Percentiles rank a stretch among this genome's conserved stretches.
These are phyloP conservation scores for Kwoniella sp. DNA, from an alignment of 768 basidiomycete species.

Conservation along the genomic window DNA sequence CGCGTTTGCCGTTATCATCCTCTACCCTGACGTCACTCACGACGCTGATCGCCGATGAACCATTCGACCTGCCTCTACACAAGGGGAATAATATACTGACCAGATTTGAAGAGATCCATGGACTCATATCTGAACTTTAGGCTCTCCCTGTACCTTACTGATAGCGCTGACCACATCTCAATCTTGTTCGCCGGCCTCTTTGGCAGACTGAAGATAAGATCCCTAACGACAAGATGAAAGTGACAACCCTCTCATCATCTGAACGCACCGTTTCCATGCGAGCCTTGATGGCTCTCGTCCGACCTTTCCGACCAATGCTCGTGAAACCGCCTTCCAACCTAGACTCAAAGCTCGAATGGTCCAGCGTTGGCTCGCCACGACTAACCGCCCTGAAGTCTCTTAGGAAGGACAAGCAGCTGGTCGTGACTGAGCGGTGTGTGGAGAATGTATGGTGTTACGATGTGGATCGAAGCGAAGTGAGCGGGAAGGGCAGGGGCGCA, in stretches of 20 bases:
- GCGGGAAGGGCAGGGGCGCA: background rate
- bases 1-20: background rate
- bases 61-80: too few relatives aligned
- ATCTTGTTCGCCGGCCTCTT: too few relatives aligned
- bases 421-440: conserved; percentile 4
- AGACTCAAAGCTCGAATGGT: conserved; percentile 6
- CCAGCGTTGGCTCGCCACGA: background rate
- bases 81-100: too few relatives aligned
- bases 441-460: conserved; percentile 5
- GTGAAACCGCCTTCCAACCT: conserved; percentile 11
- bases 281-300: background rate
- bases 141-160: too few relatives aligned
- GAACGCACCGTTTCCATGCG: conserved; percentile 4
- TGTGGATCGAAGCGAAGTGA: background rate
- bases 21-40: background rate
- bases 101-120: too few relatives aligned
- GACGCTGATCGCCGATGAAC: background rate
- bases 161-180: too few relatives aligned
- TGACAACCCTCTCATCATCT: background rate
- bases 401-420: background rate
- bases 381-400: background rate
- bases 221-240: conserved; percentile 2
- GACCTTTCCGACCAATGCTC: conserved; percentile 1
- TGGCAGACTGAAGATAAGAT: too few relatives aligned
- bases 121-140: too few relatives aligned